These are phyloP conservation scores for Entomortierella parvispora DNA, from an alignment of 192 early-diverging fungal genomes.

Conservation along the genomic window DNA sequence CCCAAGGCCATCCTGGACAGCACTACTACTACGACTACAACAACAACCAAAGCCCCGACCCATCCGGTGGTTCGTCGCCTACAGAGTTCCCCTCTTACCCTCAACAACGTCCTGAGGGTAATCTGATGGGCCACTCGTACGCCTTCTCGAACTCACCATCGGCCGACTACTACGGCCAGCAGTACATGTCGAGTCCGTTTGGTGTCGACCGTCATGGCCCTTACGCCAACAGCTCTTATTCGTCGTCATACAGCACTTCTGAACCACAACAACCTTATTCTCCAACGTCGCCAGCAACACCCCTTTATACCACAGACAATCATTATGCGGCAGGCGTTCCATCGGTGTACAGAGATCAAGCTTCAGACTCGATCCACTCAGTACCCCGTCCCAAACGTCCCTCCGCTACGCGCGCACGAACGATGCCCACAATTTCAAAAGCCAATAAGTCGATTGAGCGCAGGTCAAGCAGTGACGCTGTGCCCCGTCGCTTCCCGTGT, in stretches of 20 bases:
- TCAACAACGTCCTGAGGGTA: slow-evolving; percentile 28
- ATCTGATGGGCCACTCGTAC: slow-evolving; percentile 11
- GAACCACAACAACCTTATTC: slow-evolving; percentile 19
- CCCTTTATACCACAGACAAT: slow-evolving; percentile 32
- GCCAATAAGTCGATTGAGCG: slow-evolving; percentile 11
- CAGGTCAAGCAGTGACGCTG: slow-evolving; percentile 7
- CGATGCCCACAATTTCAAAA: slow-evolving; percentile 18
- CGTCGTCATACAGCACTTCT: slow-evolving; percentile 16
- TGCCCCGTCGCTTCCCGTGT: slow-evolving; percentile 44
- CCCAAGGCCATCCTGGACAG: slow-evolving; percentile 19
- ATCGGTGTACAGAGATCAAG: slow-evolving; percentile 30
- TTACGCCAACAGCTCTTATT: slow-evolving; percentile 26
- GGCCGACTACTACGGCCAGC: slow-evolving; percentile 27
- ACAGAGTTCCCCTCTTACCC: slow-evolving; percentile 33
- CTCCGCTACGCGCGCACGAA: slow-evolving; percentile 17
- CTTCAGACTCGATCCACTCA: slow-evolving; percentile 11
- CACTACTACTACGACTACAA: slow-evolving; percentile 33
- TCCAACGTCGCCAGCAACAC: slow-evolving; percentile 34
- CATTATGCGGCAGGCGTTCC: slow-evolving; percentile 17
- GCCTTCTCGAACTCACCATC: slow-evolving; percentile 18
- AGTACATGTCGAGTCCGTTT: slow-evolving; percentile 29
- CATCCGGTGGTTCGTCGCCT: slow-evolving; percentile 21
- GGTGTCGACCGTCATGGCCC: slow-evolving; percentile 38
- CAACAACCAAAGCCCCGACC: slow-evolving; percentile 35
- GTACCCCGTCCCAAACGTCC: slow-evolving; percentile 19